These are phyloP conservation scores for Fermentozyma sake DNA, from an alignment of 1,139 yeast genomes.

Conservation along the genomic window DNA sequence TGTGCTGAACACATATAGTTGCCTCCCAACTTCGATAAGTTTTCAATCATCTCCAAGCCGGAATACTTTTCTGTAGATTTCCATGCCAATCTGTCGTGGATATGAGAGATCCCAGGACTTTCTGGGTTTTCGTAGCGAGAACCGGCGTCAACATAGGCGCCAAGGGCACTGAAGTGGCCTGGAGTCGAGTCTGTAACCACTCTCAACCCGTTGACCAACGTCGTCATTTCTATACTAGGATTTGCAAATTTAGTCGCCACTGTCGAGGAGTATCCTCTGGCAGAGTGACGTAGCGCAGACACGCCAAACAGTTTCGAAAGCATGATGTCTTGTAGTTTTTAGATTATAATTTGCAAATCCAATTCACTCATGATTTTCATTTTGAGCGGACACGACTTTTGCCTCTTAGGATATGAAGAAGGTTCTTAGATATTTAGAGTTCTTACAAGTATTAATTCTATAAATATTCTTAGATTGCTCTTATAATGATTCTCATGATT, in stretches of 20 bases:
- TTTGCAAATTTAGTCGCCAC: conserved; percentile 11
- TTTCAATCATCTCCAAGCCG: conserved; percentile 71
- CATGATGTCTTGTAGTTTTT: no score
- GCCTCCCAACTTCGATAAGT: conserved; percentile 80
- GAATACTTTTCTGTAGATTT: conserved; percentile 63
- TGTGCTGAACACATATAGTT: conserved; percentile 93
- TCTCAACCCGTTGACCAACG: conserved; percentile 71
- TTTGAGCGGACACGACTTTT: no score
- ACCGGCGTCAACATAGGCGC: conserved; percentile 88
- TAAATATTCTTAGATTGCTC: no score
- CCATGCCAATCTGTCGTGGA: conserved; percentile 84
- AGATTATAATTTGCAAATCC: no score
- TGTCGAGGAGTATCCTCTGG: no score
- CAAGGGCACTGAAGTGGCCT: conserved; percentile 88
- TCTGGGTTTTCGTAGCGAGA: conserved; percentile 66
- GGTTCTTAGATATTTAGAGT: no score
- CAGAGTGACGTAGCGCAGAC: no score
- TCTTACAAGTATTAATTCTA: no score
- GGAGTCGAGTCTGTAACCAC: conserved; percentile 85
- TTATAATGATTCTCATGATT: no score
- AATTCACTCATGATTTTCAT: no score
- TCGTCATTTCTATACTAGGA: conserved; percentile 41
- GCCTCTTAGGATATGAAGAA: no score
- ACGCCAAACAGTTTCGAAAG: no score
- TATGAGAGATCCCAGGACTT: conserved; percentile 71